These are phyloP conservation scores for Lentinula raphanica DNA, from an alignment of 768 basidiomycete genomes.

Conservation along the genomic window DNA sequence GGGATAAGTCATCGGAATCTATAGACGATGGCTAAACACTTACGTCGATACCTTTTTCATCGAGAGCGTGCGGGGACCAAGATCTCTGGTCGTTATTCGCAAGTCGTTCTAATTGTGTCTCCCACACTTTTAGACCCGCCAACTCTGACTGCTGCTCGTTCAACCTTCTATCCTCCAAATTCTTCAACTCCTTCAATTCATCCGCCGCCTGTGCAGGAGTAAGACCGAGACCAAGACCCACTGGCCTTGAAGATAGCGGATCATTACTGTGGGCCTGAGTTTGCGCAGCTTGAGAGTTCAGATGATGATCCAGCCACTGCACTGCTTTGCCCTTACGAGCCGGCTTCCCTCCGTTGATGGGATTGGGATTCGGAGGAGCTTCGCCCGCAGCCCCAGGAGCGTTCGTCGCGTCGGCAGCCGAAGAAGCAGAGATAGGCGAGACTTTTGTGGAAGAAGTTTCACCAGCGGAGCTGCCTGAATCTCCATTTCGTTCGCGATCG, in stretches of 20 bases:
- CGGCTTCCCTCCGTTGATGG: neutral
- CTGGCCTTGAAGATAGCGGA: neutral
- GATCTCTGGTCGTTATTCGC: neutral
- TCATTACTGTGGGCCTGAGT: neutral
- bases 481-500: neutral
- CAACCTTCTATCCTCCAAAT: neutral
- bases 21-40: neutral
- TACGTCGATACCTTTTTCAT: constrained; percentile 7
- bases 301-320: constrained; percentile 7
- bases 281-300: constrained; percentile 3
- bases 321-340: constrained; percentile 1
- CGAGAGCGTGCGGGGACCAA: neutral
- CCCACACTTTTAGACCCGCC: neutral
- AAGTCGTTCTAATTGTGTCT: neutral
- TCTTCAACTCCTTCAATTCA: neutral
- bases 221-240: neutral
- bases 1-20: too few relatives aligned
- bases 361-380: neutral
- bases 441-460: neutral
- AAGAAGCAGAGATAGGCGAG: neutral
- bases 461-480: neutral
- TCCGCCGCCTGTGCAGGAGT: neutral
- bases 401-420: neutral
- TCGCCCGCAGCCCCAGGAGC: neutral
- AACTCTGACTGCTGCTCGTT: neutral